phyloP scores from a whole-genome alignment of 805 yeast species.

The Kodamaea hsintzibuensis region DNA sequence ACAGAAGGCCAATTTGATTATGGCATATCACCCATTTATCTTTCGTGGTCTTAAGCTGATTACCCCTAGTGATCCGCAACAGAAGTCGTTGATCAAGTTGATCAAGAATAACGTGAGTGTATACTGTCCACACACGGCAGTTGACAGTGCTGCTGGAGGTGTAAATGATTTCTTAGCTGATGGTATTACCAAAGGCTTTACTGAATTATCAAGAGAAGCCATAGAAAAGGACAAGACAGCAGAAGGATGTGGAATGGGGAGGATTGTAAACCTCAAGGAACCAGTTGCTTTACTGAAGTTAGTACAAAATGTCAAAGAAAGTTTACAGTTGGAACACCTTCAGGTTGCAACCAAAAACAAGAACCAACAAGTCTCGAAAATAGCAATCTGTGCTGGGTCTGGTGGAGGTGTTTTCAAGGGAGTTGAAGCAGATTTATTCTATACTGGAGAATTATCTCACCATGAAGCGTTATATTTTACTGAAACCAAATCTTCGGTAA shows the following conservation, averaged over 20 bases:
- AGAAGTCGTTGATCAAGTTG: slow-evolving; percentile 67
- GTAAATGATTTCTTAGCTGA: slow-evolving; percentile 90
- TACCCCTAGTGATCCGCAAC: slow-evolving; percentile 70
- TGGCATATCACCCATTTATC: slow-evolving; percentile 93
- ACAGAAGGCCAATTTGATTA: slow-evolving; percentile 52
- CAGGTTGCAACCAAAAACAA: slow-evolving; percentile 55
- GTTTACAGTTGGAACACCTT: slow-evolving; percentile 53
- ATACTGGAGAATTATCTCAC: slow-evolving; percentile 93
- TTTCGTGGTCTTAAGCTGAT: slow-evolving; percentile 83
- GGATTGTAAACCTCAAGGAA: slow-evolving; percentile 52
- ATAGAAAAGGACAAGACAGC: slow-evolving; percentile 47
- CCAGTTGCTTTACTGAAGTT: slow-evolving; percentile 46
- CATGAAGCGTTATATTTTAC: slow-evolving; percentile 78
- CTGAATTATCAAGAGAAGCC: slow-evolving; percentile 28
- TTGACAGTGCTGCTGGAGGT: slow-evolving; percentile 90
- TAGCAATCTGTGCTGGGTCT: slow-evolving; percentile 95
- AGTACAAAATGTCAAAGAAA: slow-evolving; percentile 52
- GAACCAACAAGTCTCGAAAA: slow-evolving; percentile 42
- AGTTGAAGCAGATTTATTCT: slow-evolving; percentile 63
- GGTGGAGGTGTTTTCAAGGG: slow-evolving; percentile 78
- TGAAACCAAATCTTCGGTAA: slow-evolving; percentile 70
- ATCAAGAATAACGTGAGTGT: slow-evolving; percentile 82
- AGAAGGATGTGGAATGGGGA: slow-evolving; percentile 78
- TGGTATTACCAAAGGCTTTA: slow-evolving; percentile 44
- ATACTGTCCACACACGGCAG: slow-evolving; percentile 94